phyloP scores from a whole-genome alignment of 345 rosid species.

The Eucalyptus caleyi region DNA sequence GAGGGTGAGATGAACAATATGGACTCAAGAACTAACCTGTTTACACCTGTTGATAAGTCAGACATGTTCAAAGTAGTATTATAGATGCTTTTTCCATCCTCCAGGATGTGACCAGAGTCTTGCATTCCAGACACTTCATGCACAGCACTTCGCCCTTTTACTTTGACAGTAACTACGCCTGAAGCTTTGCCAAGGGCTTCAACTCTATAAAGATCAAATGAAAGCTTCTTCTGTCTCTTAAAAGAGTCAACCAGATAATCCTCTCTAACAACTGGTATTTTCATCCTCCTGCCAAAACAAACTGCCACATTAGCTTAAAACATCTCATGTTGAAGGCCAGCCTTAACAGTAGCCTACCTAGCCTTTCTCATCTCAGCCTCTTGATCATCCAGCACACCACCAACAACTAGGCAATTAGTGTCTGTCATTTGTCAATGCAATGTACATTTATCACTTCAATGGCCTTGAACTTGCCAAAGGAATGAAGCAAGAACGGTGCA shows the following conservation, averaged over 20 bases:
- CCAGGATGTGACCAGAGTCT: conserved; percentile 90
- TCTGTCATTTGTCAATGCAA: conserved; percentile 30
- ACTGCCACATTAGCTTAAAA: not conserved
- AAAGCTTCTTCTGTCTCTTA: conserved; percentile 67
- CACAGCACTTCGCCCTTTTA: conserved; percentile 90
- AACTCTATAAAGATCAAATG: conserved; percentile 58
- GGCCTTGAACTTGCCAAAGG: not conserved
- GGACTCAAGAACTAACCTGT: conserved; percentile 34
- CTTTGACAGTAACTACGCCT: conserved; percentile 77
- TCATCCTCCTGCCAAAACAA: conserved; percentile 68
- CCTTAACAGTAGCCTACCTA: conserved; percentile 37
- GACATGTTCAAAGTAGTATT: conserved; percentile 93
- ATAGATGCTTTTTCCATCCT: conserved; percentile 77
- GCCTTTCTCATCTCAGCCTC: conserved; percentile 70
- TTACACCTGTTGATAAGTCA: conserved; percentile 84
- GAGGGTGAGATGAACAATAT: not conserved
- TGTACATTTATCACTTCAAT: not conserved
- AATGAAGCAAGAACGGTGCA: not conserved
- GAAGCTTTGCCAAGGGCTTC: conserved; percentile 54
- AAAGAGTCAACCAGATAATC: conserved; percentile 78
- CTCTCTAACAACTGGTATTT: conserved; percentile 72
- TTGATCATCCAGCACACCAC: conserved; percentile 37
- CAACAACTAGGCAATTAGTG: conserved; percentile 69
- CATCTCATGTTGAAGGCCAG: not conserved
- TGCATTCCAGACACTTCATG: conserved; percentile 92